phyloP scores from a whole-genome alignment of 495 filamentous ascomycete species.

The Xylaria flabelliformis region DNA sequence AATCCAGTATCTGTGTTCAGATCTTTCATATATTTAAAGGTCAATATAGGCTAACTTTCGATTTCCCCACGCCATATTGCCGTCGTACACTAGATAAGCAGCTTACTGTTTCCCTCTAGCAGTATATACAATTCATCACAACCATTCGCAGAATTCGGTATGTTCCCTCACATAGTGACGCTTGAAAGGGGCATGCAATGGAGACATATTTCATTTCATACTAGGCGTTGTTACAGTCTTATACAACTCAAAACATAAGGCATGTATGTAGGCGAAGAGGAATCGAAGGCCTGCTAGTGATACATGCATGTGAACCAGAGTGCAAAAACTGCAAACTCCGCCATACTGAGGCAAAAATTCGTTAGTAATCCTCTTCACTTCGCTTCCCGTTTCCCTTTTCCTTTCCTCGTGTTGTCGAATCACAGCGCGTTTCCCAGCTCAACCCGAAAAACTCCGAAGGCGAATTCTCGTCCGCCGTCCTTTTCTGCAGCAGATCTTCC shows the following conservation, averaged over 20 bases:
- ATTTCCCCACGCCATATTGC: neutral
- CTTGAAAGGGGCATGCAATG: neutral
- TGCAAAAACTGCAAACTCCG: slow-evolving; percentile 7
- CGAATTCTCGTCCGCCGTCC: slow-evolving; percentile 2
- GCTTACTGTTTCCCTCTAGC: neutral
- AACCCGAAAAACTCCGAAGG: slow-evolving; percentile 5
- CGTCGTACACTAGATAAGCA: neutral
- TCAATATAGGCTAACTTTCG: slow-evolving; percentile 11
- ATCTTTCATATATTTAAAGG: neutral
- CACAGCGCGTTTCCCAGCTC: neutral
- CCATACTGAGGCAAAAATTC: slow-evolving; percentile 10
- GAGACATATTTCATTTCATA: slow-evolving; percentile 21
- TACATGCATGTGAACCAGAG: slow-evolving; percentile 10
- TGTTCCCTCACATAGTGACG: neutral
- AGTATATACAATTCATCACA: neutral
- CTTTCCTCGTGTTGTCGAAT: neutral
- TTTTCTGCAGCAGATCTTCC: neutral
- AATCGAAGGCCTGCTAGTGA: neutral
- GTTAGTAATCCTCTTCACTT: neutral
- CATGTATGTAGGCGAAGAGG: slow-evolving; percentile 5
- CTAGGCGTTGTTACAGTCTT: slow-evolving; percentile 11
- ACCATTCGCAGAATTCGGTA: neutral
- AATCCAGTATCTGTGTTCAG: neutral
- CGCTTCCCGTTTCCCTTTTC: neutral
- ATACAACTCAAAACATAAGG: slow-evolving; percentile 6